Evolutionary conservation across 495 filamentous ascomycete species (phyloP), one percentile per base, ranked within the genome.

Genomic region (Tuber indicum): DNA sequence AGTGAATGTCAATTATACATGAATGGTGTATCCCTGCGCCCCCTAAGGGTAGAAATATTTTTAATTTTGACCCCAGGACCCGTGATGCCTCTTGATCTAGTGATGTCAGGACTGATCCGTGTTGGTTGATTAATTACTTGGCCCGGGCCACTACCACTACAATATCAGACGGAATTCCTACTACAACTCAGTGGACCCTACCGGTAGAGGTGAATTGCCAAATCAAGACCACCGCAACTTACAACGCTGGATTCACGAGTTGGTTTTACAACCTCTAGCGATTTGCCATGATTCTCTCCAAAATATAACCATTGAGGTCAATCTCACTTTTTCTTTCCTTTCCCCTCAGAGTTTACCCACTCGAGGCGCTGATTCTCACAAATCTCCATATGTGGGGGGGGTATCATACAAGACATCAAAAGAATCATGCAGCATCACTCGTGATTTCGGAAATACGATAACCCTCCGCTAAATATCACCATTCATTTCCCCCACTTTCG

Each of bases 1-100:
- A 72, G 36, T 75, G 73, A 39, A 78, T 74, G 49, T 78, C 76
- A 46, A 78, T 45, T 23, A 70, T 73, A 36, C 70, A 75, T 23
- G 70, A 66, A 7, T 74, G 49, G n/a, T 73, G 43, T 58, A 58
- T 58, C n/a, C 8, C 23, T 26, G 52, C 52, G 14, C 23, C 52
- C 52, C 52, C 52, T 14, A 58, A 14, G 52, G 52, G 52, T 26
- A 58, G n/a, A 9, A 58, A 26, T 58, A 23, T 58, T 3, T 58
- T 58, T 9, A 58, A 58, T 58, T 26, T 26, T 41, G 0, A 1
- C 4, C 39, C 39, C 39, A 41, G 39, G 39, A 41, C 39, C 39
- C 39, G 39, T 41, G 39, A 0, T 26, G 26, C 52, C 52, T 58
- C n/a, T 23, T 58, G 52, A 58, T 58, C 23, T 26, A 8, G 21